A percentile compares a stretch with the other conserved stretches of the same genome.
Conservation (phyloP, 305 asterid genomes). For the Fraxinus floribunda region DNA sequence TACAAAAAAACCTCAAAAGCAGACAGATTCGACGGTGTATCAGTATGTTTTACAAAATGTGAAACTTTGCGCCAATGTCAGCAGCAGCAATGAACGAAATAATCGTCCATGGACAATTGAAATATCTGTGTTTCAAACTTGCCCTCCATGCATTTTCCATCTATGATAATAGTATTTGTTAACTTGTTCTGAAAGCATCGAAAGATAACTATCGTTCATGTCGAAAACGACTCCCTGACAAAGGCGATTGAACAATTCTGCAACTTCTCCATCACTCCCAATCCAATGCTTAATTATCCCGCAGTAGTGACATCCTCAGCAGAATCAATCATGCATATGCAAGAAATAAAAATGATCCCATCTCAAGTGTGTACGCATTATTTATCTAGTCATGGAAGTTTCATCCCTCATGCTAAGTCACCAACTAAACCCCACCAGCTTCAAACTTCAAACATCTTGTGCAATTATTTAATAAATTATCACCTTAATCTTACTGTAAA, state of each 20-base stretch:
- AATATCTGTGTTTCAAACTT: slow-evolving; percentile 57
- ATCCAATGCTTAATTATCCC: slow-evolving; percentile 88
- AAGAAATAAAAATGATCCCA: slow-evolving; percentile 2
- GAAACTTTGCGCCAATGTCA: slow-evolving; percentile 53
- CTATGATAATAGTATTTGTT: slow-evolving; percentile 62
- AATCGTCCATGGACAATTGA: slow-evolving; percentile 75
- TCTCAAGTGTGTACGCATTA: background rate
- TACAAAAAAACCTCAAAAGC: background rate
- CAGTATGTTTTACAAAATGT: background rate
- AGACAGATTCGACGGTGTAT: background rate
- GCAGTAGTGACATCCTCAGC: slow-evolving; percentile 70
- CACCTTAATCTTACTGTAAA: background rate
- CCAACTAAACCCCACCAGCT: background rate
- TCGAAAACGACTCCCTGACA: slow-evolving; percentile 81
- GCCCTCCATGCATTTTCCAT: slow-evolving; percentile 89
- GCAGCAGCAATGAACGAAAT: slow-evolving; percentile 75
- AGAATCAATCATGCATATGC: slow-evolving; percentile 50
- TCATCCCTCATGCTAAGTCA: background rate
- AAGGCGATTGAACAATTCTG: slow-evolving; percentile 69
- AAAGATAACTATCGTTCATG: slow-evolving; percentile 66
- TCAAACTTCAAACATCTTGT: background rate
- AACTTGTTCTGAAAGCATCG: slow-evolving; percentile 60
- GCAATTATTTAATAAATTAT: background rate
- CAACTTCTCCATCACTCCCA: slow-evolving; percentile 79
- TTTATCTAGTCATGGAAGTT: background rate